These are phyloP conservation scores for Striga asiatica DNA, from an alignment of 257 asterid species.

Conservation along the genomic window DNA sequence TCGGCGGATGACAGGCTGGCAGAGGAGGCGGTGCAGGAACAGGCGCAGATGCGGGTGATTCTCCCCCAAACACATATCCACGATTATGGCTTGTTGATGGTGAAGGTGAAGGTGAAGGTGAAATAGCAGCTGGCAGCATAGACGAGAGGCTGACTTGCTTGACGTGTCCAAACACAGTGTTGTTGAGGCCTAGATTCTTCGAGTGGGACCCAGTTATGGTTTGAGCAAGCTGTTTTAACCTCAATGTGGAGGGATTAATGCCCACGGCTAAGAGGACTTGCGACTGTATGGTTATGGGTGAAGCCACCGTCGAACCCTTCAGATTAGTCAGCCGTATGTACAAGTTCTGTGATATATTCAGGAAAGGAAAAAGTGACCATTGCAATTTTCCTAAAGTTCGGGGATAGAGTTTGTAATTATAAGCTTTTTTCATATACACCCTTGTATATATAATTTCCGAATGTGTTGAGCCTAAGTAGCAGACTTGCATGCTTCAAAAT, in stretches of 20 bases:
- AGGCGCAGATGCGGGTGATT: constrained; percentile 31
- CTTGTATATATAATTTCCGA: no score
- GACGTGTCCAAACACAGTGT: constrained; percentile 87
- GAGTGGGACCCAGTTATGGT: constrained; percentile 58
- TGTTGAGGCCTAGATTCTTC: constrained; percentile 82
- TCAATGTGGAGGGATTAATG: constrained; percentile 48
- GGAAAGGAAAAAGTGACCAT: constrained; percentile 3
- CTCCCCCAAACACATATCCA: constrained; percentile 22
- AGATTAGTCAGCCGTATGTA: constrained; percentile 60
- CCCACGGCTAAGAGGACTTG: constrained; percentile 78
- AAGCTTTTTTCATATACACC: no score
- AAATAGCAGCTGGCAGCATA: no score
- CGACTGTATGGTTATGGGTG: constrained; percentile 65
- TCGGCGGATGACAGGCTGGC: constrained; percentile 41
- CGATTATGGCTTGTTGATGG: constrained; percentile 25
- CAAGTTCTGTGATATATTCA: constrained; percentile 59
- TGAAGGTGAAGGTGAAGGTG: constrained; percentile 71
- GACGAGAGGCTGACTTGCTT: constrained; percentile 96
- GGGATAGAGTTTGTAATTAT: no score
- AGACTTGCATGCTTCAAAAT: no score
- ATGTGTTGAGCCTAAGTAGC: no score
- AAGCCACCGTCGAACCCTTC: constrained; percentile 67
- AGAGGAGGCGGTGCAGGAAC: constrained; percentile 46
- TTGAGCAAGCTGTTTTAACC: constrained; percentile 87
- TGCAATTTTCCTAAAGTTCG: not conserved